These are phyloP conservation scores for Rubus parviflorus DNA, from an alignment of 306 rosid genomes.

Conservation along the genomic window DNA sequence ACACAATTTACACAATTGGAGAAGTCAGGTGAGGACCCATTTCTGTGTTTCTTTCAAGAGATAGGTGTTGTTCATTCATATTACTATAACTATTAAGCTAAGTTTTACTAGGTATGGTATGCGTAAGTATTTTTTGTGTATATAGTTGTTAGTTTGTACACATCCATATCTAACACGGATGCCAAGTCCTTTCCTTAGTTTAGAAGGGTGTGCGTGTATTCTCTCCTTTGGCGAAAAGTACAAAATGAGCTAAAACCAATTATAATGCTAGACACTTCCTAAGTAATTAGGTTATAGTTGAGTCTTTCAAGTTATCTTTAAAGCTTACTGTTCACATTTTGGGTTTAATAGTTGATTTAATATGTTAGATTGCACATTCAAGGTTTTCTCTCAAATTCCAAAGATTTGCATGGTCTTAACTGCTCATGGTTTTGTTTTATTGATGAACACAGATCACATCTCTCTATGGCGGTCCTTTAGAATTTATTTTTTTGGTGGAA, in stretches of 20 bases:
- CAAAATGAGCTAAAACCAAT: background rate
- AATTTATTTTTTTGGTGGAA: conserved; percentile 84
- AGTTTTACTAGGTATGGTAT: no score
- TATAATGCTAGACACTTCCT: background rate
- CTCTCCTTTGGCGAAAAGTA: background rate
- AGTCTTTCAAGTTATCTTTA: no score
- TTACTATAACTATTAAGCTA: background rate
- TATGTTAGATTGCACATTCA: no score
- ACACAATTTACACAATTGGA: conserved; percentile 96
- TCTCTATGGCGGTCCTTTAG: conserved; percentile 96
- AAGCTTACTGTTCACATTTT: background rate
- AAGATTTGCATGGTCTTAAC: background rate
- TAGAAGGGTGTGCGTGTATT: background rate
- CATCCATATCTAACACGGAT: background rate
- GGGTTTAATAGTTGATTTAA: background rate
- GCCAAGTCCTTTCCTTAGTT: background rate
- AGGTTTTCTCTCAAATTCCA: no score
- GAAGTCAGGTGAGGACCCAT: conserved; percentile 64
- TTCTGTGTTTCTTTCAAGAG: background rate
- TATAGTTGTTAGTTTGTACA: no score
- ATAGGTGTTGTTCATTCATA: no score
- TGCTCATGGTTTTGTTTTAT: conserved; percentile 22
- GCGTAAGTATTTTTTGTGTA: no score
- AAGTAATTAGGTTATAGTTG: background rate
- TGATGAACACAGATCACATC: conserved; percentile 73